phyloP scores from a whole-genome alignment of 1,139 yeast species.

The Kluyveromyces sp. region DNA sequence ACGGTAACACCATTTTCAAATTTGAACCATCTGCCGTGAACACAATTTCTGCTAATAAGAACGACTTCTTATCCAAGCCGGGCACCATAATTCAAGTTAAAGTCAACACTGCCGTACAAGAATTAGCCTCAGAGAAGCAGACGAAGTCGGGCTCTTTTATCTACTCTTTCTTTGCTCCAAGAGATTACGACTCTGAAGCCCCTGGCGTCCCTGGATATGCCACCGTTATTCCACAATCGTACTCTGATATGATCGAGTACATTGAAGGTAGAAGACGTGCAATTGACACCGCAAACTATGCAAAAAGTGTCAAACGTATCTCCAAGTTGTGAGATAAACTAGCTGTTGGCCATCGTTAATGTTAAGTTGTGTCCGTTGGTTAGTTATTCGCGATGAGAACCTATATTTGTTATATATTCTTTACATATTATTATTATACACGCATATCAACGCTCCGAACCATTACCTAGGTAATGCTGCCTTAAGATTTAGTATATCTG shows the following conservation, averaged over 20 bases:
- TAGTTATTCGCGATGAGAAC: neutral
- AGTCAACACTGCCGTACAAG: slow-evolving; percentile 73
- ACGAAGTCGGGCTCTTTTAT: slow-evolving; percentile 82
- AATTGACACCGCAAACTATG: slow-evolving; percentile 67
- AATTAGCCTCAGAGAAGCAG: slow-evolving; percentile 51
- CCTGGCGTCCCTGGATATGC: slow-evolving; percentile 42
- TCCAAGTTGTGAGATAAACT: slow-evolving; percentile 8
- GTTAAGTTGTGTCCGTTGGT: neutral
- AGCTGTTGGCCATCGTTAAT: neutral
- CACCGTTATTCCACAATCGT: slow-evolving; percentile 79
- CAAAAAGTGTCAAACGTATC: slow-evolving; percentile 22
- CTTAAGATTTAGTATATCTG: no score
- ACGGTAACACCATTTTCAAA: slow-evolving; percentile 30
- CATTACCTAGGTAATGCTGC: no score
- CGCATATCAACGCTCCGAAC: no score
- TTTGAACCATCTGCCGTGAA: slow-evolving; percentile 56
- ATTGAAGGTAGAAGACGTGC: slow-evolving; percentile 89
- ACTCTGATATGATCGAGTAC: slow-evolving; percentile 87
- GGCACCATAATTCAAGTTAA: slow-evolving; percentile 86
- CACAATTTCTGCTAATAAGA: slow-evolving; percentile 44
- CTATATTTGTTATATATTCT: no score
- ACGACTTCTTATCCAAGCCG: slow-evolving; percentile 62
- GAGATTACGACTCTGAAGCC: slow-evolving; percentile 37
- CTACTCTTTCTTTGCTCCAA: slow-evolving; percentile 80
- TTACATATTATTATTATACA: no score